These are phyloP conservation scores for Phyllosticta citriasiana DNA, from an alignment of 2,329 filamentous ascomycete species.

Conservation along the genomic window DNA sequence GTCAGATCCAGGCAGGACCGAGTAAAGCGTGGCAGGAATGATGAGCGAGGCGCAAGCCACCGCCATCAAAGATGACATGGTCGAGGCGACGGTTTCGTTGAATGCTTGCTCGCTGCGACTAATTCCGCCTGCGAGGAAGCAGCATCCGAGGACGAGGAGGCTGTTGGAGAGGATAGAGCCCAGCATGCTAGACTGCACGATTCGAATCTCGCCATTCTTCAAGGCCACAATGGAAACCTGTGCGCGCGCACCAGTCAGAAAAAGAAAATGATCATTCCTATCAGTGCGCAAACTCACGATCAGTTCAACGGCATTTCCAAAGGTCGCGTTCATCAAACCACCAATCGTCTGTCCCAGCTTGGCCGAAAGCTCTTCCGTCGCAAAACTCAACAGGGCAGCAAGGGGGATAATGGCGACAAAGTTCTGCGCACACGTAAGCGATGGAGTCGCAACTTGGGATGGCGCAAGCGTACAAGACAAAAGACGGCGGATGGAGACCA, in stretches of 20 bases:
- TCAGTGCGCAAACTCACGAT: constrained; percentile 45
- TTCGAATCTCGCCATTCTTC: constrained; percentile 73
- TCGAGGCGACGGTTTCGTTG: constrained; percentile 67
- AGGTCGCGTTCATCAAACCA: constrained; percentile 65
- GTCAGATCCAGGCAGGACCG: constrained; percentile 32
- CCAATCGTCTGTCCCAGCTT: constrained; percentile 66
- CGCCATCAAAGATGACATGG: constrained; percentile 55
- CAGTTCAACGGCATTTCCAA: constrained; percentile 70
- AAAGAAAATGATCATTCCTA: not conserved
- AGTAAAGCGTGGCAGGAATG: constrained; percentile 44
- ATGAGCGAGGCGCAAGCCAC: constrained; percentile 45
- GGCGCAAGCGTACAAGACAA: constrained; percentile 35
- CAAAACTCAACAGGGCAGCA: constrained; percentile 63
- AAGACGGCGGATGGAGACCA: constrained; percentile 63
- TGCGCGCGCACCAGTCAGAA: constrained; percentile 10
- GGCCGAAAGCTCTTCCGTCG: constrained; percentile 65
- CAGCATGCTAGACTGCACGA: constrained; percentile 97
- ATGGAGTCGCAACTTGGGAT: not conserved
- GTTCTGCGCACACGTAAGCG: constrained; percentile 35
- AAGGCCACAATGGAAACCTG: constrained; percentile 90
- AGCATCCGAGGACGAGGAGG: constrained; percentile 57
- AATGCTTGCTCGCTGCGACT: constrained; percentile 43
- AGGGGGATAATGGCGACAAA: constrained; percentile 73
- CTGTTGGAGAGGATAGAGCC: constrained; percentile 93
- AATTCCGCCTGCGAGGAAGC: constrained; percentile 42